Conservation (phyloP, 352 stramenopile genomes). For the Globisporangium cystogenes region DNA sequence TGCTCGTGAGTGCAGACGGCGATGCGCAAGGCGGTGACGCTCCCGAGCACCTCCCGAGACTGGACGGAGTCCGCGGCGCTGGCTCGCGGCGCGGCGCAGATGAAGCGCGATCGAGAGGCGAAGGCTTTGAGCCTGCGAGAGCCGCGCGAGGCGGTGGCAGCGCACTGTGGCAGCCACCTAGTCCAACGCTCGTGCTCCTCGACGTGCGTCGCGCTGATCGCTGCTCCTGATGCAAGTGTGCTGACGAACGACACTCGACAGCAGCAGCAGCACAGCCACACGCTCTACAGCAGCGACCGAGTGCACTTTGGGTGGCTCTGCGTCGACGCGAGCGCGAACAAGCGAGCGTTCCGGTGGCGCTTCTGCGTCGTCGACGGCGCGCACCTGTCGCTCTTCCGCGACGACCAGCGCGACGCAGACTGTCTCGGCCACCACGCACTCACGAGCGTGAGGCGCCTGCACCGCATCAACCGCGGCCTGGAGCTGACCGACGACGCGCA, state of each 20-base stretch:
- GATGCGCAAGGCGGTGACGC: constrained; percentile 18
- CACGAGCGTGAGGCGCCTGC: constrained; percentile 27
- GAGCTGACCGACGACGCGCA: constrained; percentile 22
- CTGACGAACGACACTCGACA: neutral
- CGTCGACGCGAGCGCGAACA: constrained; percentile 18
- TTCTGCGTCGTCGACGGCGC: constrained; percentile 40
- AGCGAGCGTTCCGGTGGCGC: constrained; percentile 29
- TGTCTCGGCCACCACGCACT: constrained; percentile 15
- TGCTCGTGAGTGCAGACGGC: neutral
- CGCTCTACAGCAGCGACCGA: constrained; percentile 6
- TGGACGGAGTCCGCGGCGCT: neutral
- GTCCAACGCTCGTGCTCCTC: constrained; percentile 8
- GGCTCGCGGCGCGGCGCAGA: neutral
- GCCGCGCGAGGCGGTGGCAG: neutral
- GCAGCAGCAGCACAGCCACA: neutral
- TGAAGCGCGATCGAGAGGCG: neutral
- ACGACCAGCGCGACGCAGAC: constrained; percentile 7
- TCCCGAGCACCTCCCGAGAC: constrained; percentile 16
- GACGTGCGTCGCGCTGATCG: neutral
- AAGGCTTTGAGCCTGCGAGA: neutral
- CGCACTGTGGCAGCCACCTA: constrained; percentile 2
- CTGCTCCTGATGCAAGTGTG: neutral
- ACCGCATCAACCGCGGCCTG: constrained; percentile 36
- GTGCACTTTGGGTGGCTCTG: constrained; percentile 33
- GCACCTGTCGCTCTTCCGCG: constrained; percentile 21